These are phyloP conservation scores for Alternaria sp. DNA, from an alignment of 2,329 filamentous ascomycete genomes.

Conservation along the genomic window DNA sequence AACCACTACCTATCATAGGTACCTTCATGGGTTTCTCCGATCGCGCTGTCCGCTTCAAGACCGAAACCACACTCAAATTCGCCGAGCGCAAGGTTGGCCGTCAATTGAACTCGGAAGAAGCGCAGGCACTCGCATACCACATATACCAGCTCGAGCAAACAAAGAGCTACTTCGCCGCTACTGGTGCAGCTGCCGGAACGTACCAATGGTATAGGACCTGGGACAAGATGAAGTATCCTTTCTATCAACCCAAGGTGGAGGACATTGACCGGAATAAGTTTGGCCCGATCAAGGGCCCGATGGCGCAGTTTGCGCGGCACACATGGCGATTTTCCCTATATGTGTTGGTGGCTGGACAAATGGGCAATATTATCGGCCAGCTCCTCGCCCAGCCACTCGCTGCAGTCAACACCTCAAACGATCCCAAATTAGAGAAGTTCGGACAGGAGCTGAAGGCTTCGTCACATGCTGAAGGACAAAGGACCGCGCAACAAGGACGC, in stretches of 20 bases:
- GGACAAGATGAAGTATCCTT: conserved; percentile 53
- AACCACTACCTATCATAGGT: conserved; percentile 48
- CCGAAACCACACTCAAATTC: conserved; percentile 46
- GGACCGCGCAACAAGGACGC: conserved; percentile 23
- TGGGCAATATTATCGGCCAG: conserved; percentile 49
- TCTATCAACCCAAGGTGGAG: conserved; percentile 52
- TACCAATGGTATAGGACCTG: conserved; percentile 49
- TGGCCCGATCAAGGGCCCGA: conserved; percentile 44
- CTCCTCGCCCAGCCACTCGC: conserved; percentile 46
- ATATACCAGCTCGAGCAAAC: conserved; percentile 50
- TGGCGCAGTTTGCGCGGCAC: conserved; percentile 43
- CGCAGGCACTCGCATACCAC: conserved; percentile 55
- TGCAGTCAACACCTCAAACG: conserved; percentile 47
- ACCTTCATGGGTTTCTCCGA: conserved; percentile 43
- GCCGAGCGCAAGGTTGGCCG: conserved; percentile 49
- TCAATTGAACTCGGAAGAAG: conserved; percentile 52
- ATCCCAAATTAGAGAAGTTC: conserved; percentile 54
- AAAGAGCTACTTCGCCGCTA: conserved; percentile 51
- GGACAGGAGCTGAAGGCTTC: conserved; percentile 46
- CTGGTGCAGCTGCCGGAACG: conserved; percentile 44
- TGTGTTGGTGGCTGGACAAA: conserved; percentile 35
- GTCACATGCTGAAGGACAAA: conserved; percentile 23
- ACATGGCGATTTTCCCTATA: conserved; percentile 42
- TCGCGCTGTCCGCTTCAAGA: conserved; percentile 36
- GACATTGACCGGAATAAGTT: conserved; percentile 53